Evolutionary conservation across 257 asterid genomes (phyloP).

Genomic region (Rubia yunnanensis): DNA sequence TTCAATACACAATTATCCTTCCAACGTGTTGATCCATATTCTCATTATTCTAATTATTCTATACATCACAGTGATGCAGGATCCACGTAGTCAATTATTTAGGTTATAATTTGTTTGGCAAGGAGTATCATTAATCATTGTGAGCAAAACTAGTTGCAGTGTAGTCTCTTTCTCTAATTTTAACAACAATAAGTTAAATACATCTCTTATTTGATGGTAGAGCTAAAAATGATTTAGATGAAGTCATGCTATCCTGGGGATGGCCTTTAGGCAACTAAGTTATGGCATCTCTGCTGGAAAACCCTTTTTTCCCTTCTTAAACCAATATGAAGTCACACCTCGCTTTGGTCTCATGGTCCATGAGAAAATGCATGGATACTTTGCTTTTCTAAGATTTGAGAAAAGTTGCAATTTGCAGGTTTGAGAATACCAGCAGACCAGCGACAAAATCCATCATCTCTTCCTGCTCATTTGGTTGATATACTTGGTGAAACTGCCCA

Average conservation of each 20-base stretch:
- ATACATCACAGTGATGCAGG: neutral
- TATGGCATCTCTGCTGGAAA: neutral
- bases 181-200: neutral
- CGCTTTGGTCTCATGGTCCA: neutral
- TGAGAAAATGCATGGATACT: neutral
- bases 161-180: neutral
- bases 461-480: slow-evolving; percentile 82
- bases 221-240: neutral
- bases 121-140: neutral
- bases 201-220: neutral
- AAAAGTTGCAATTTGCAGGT: slow-evolving; percentile 32
- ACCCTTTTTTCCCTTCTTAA: neutral
- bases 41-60: neutral
- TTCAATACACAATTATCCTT: neutral
- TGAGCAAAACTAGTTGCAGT: neutral
- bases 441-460: slow-evolving; percentile 69
- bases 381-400: neutral
- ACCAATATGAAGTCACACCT: neutral
- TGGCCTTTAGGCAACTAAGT: neutral
- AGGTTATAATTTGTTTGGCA: neutral
- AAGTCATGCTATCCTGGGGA: neutral
- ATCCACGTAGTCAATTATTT: neutral
- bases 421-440: slow-evolving; percentile 78
- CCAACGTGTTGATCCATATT: neutral
- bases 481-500: slow-evolving; percentile 47